Base-by-base conservation (phyloP, 345 rosid genomes). In the Linum tenue region DNA sequence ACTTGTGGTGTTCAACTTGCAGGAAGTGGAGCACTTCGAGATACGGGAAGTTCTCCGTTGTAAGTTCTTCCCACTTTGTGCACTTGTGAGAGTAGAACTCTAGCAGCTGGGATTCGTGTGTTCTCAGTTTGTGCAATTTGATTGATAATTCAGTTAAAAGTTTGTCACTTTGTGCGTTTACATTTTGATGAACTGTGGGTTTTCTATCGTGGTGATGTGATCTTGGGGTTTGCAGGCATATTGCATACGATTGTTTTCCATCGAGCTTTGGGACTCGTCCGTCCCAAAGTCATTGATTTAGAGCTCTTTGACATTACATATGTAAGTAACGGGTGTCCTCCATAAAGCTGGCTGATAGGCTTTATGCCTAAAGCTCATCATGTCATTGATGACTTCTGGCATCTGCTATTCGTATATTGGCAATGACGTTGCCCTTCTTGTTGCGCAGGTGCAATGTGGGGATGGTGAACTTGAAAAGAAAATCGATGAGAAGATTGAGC, bases 401-500 rank as follows among this genome's bases (percentile, higher is more conserved):
- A 22, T 22, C 31, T 48, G 15, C 14, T 48, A 1, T 10, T 2
- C 2, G 53, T 5, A 12, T 9, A 15, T 48, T 48, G 14, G 53
- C 53, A 48, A 48, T 48, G 53, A 48, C 53, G 14, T 53, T 12
- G 31, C 57, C 69, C 59, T 61, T 39, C 11, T 72, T 22, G 31
- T 22, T 75, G 12, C 4, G 50, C 37, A 81, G 99, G 99, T 90
- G 53, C 92, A 94, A 77, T 94, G 99, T 51, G 99, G 97, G 62
- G 96, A 83, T 66, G 67, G 60, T 4, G 95, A 94, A 53, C 83
- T 90, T 44, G 99, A 94, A 63, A 94, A 88, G 88, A 90, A 90
- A 80, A 88, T 94, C 44, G 95, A 90, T 64, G 96, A 94, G 70
- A 94, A 83, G 84, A 86, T 90, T 66, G 99, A 94, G 50, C 95